These are phyloP conservation scores for Metschnikowia rubicola DNA, from an alignment of 805 yeast genomes.

Conservation along the genomic window DNA sequence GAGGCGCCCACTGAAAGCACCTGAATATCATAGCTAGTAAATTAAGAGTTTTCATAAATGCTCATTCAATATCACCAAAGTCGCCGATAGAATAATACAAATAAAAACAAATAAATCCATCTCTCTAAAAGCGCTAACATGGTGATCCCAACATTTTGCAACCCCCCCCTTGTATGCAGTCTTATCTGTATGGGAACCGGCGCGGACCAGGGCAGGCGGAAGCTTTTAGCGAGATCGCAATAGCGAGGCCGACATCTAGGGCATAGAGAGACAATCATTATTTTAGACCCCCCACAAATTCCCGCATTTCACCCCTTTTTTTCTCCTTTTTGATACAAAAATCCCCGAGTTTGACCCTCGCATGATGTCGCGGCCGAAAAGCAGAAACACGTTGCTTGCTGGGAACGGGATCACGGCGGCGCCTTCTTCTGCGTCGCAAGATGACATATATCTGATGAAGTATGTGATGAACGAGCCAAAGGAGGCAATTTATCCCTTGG, in stretches of 20 bases:
- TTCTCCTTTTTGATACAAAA: not conserved
- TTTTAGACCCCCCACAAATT: not conserved
- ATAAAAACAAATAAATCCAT: too few relatives aligned
- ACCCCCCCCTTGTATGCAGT: too few relatives aligned
- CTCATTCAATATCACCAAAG: too few relatives aligned
- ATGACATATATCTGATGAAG: slow-evolving; percentile 34
- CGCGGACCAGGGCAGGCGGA: too few relatives aligned
- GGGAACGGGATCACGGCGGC: slow-evolving; percentile 16
- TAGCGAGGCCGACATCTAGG: not conserved
- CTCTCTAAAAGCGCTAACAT: too few relatives aligned
- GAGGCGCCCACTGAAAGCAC: too few relatives aligned
- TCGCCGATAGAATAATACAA: too few relatives aligned
- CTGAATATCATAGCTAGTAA: too few relatives aligned
- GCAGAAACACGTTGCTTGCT: slow-evolving; percentile 15
- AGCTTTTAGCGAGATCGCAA: not conserved
- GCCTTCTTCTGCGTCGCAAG: slow-evolving; percentile 22
- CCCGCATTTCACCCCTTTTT: not conserved
- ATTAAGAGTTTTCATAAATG: too few relatives aligned
- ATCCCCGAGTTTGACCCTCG: not conserved
- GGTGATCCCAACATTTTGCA: too few relatives aligned
- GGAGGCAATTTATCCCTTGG: slow-evolving; percentile 32
- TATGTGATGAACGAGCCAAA: slow-evolving; percentile 36
- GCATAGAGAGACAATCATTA: not conserved
- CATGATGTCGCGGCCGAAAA: slow-evolving; percentile 9
- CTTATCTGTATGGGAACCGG: too few relatives aligned